phyloP scores from a whole-genome alignment of 1,284 basidiomycete genomes.

The Ustilago xerochloae region DNA sequence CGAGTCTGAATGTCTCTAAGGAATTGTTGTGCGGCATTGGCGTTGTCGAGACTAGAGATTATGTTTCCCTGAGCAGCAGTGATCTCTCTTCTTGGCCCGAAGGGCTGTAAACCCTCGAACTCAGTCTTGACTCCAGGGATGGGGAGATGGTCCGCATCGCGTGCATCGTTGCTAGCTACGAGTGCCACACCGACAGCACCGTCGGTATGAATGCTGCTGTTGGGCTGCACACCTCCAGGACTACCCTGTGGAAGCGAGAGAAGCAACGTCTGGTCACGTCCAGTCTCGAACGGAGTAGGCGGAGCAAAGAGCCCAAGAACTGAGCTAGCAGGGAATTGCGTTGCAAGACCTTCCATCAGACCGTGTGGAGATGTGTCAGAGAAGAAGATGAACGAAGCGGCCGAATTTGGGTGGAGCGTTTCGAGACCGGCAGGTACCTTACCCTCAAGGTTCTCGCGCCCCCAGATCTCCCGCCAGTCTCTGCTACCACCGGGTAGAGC shows the following conservation, averaged over 20 bases:
- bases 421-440: slow-evolving; percentile 43
- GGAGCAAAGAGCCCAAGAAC: slow-evolving; percentile 79
- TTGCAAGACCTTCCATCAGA: slow-evolving; percentile 72
- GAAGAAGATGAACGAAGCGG: slow-evolving; percentile 74
- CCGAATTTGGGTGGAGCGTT: slow-evolving; percentile 44
- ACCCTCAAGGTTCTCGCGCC: slow-evolving; percentile 55
- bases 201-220: slow-evolving; percentile 72
- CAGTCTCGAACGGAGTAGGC: slow-evolving; percentile 86
- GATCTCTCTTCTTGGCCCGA: slow-evolving; percentile 74
- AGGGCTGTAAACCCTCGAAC: slow-evolving; percentile 73
- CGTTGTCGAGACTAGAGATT: slow-evolving; percentile 74
- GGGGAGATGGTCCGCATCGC: slow-evolving; percentile 28
- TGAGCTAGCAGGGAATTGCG: slow-evolving; percentile 71
- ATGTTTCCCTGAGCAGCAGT: slow-evolving; percentile 83
- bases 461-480: slow-evolving; percentile 61
- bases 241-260: slow-evolving; percentile 65
- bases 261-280: slow-evolving; percentile 81
- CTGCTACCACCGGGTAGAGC: slow-evolving; percentile 24
- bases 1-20: slow-evolving; percentile 73
- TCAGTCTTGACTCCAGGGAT: slow-evolving; percentile 67
- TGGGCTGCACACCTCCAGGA: not conserved
- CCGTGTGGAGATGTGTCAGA: slow-evolving; percentile 77
- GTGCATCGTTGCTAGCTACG: slow-evolving; percentile 49
- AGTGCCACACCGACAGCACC: slow-evolving; percentile 82
- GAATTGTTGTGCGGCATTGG: slow-evolving; percentile 79